Evolutionary conservation across 768 basidiomycete genomes (phyloP), one percentile per base, ranked within the genome.

Genomic region (Tulasnella sp.): DNA sequence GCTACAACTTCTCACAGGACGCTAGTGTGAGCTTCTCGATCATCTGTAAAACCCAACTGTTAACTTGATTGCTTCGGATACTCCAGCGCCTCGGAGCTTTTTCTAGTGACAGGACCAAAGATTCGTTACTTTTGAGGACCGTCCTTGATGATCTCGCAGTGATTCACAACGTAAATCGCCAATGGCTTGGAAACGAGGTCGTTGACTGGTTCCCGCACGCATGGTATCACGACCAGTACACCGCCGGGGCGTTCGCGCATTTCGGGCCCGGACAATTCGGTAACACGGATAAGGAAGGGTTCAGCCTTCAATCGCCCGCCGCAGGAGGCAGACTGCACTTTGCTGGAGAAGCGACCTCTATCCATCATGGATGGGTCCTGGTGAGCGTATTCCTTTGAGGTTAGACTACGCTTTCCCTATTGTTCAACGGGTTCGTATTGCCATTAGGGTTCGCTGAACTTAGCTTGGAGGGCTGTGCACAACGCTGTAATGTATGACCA

Each of bases 181-280:
- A n/a, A n/a, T n/a, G 27, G 62, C 64, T n/a, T 24, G n/a, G n/a
- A 54, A 4, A 60, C 69, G 41, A 44, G 64, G 56, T 51, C 61
- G 32, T 61, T 64, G 41, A 62, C 63, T 8, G 70, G 69, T 47
- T 65, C 65, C 45, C 67, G 11, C 65, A 62, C 60, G 63, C 67
- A 51, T 72, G 68, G 65, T 64, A 68, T 51, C 58, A 56, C 55
- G 64, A 70, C 59, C 43, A 53, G 38, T 65, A 62, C 60, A 56
- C 66, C 23, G 43, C 50, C 68, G 73, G 73, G 42, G 71, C 71
- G 8, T 73, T 70, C 62, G 68, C 67, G 44, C 65, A 67, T 24
- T 74, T 73, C 48, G 69, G 71, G 10, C 72, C 71, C 3, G 69
- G 71, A 4, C 70, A 75, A 56, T 75, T 73, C 64, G 64, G 47